Base-by-base conservation (phyloP, 2,329 filamentous ascomycete species). In the Coniochaeta hoffmannii region DNA sequence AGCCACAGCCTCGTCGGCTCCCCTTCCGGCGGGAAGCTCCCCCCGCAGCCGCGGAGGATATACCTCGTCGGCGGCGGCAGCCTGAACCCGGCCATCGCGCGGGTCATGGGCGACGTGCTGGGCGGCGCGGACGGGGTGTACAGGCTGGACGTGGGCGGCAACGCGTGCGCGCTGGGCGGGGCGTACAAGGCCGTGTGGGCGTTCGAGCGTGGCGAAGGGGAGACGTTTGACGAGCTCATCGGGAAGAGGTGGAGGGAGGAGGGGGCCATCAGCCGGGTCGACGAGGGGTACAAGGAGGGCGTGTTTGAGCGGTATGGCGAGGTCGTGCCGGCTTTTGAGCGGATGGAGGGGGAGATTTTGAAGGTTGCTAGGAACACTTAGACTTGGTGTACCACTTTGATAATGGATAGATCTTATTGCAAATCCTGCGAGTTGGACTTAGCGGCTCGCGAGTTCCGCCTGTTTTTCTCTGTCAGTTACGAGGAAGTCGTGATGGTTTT, bases 121-220 rank as follows among this genome's bases (percentile, higher is more conserved):
- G 94, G 94, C 53, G 90, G 90, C 32, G 81, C 80, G 2, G 94
- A 97, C 60, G 94, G 94, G 24, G 89, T 97, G 26, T 99, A 90
- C 74, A 89, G 88, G 71, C 83, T 99, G 14, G 92, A 97, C 67
- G 90, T 97, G 5, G 93, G 94, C 26, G 91, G 92, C 26, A 97
- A 96, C 73, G 93, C 94, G 2, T 99, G 94, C 72, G 94, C 93
- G 11, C 74, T 97, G 14, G 94, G 94, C 14, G 90, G 90, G 7
- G 93, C 93, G 26, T 97, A 97, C 73, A 97, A 97, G 74, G 93
- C 94, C 14, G 86, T 96, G 0, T 99, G 94, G 94, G 91, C 88
- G 1, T 77, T 90, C 55, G 90, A 94, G 76, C 76, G 89, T 50
- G 70, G 71, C 24, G 69, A 73, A 1, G 78, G 76, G 17, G 86